phyloP scores from a whole-genome alignment of 73 alveolate species.

The Tetrahymena malaccensis region DNA sequence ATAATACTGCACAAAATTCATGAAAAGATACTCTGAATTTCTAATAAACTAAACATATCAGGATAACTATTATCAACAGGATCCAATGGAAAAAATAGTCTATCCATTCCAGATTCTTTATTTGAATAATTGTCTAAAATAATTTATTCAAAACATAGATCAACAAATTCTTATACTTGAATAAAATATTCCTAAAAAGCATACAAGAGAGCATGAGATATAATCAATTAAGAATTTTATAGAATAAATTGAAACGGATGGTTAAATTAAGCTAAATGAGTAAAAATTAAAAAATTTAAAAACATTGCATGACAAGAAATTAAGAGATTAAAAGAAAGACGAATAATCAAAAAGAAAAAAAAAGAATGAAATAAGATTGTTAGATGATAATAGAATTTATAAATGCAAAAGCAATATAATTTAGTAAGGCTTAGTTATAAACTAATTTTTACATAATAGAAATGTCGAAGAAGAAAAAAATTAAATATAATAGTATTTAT shows the following conservation, averaged over 20 bases:
- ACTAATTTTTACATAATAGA: neutral
- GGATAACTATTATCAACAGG: neutral
- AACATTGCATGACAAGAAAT: too few relatives aligned
- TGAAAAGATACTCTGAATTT: neutral
- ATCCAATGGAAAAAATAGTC: neutral
- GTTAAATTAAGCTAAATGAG: neutral
- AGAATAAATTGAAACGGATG: neutral
- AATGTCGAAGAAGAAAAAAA: neutral
- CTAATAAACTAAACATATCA: neutral
- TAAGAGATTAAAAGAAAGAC: too few relatives aligned
- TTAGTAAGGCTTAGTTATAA: neutral
- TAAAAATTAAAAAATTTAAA: too few relatives aligned
- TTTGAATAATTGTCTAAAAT: neutral
- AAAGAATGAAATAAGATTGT: neutral
- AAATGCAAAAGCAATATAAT: neutral
- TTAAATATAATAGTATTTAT: neutral
- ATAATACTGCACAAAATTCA: neutral
- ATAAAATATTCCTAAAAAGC: neutral
- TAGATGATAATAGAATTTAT: neutral
- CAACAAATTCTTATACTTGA: neutral
- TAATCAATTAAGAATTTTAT: neutral
- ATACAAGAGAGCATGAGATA: neutral
- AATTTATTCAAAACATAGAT: neutral
- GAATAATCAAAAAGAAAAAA: too few relatives aligned
- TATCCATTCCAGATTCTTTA: neutral